Evolutionary conservation across 345 rosid genomes (phyloP).

Genomic region (Populus simonii): DNA sequence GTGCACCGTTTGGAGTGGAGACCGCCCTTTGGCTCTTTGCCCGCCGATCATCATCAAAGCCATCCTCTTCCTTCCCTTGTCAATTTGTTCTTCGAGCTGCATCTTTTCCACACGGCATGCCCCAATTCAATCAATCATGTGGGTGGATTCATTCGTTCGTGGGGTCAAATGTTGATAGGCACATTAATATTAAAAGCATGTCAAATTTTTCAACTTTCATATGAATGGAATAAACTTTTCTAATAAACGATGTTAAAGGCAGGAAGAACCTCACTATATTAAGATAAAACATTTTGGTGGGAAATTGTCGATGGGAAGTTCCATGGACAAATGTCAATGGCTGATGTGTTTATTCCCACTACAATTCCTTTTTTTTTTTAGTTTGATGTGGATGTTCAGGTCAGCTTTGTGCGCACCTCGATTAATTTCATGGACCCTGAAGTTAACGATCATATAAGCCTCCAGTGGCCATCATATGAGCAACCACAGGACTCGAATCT

Average conservation of each 20-base stretch:
- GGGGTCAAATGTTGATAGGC: neutral
- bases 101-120: neutral
- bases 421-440: too few species aligned
- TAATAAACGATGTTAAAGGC: neutral
- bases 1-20: neutral
- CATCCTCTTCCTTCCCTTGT: neutral
- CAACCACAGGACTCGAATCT: too few species aligned
- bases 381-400: too few species aligned
- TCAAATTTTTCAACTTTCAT: neutral
- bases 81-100: neutral
- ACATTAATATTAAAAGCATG: neutral
- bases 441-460: too few species aligned
- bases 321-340: neutral
- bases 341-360: too few species aligned
- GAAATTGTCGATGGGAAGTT: neutral
- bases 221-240: neutral
- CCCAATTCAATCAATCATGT: neutral
- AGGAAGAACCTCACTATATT: neutral
- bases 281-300: neutral
- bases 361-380: too few species aligned
- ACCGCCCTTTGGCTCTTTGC: neutral
- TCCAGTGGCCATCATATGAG: too few species aligned
- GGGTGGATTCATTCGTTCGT: neutral
- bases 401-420: too few species aligned
- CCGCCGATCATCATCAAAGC: neutral